Evolutionary conservation across 139 green algal genomes (phyloP), one percentile per base, ranked within the genome.

Genomic region (Picochlorum sp.): DNA sequence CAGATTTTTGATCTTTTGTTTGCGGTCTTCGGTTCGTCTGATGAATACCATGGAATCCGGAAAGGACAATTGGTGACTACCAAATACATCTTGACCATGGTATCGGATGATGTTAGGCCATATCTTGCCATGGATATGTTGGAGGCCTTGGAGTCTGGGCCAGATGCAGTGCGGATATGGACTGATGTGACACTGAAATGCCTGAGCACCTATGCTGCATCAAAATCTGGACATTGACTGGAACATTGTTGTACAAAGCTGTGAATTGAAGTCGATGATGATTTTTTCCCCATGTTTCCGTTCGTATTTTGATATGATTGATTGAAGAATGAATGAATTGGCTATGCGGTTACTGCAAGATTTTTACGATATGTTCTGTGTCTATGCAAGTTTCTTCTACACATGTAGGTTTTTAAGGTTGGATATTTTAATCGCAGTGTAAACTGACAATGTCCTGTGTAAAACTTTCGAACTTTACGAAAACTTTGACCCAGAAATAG

Each of bases 181-280:
- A 54, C 47, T 54, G 47, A 54, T 54, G 47, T 54, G 47, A 54
- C 47, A 54, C 47, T 54, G 47, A 54, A 54, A 54, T 54, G 47
- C 18, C 47, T 54, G 15, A 54, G 47, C 47, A 20, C 47, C 4
- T 20, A 20, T 54, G 13, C 16, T 54, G 47, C 47, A 20, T 54
- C 47, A 54, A 54, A 54, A 10, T 54, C 18, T n/a, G 47, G 11
- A 54, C 47, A 54, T n/a, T 54, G 15, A 54, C 28, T 30, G 47
- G 47, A 54, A 13, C 6, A n/a, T 18, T 23, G 6, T 30, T 7
- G 7, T 54, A 13, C 47, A 54, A 20, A 54, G 9, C 5, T 41
- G 2, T 41, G 34, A 14, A 41, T 5, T 30, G 6, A 51, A 51
- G 45, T 0, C 4, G 45, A 18, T 20, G 16, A n/a, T 54, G 47